Percentiles rank a stretch among this genome's conserved stretches.
Conservation (phyloP, 2,329 filamentous ascomycete genomes). For the Cordyceps javanica region DNA sequence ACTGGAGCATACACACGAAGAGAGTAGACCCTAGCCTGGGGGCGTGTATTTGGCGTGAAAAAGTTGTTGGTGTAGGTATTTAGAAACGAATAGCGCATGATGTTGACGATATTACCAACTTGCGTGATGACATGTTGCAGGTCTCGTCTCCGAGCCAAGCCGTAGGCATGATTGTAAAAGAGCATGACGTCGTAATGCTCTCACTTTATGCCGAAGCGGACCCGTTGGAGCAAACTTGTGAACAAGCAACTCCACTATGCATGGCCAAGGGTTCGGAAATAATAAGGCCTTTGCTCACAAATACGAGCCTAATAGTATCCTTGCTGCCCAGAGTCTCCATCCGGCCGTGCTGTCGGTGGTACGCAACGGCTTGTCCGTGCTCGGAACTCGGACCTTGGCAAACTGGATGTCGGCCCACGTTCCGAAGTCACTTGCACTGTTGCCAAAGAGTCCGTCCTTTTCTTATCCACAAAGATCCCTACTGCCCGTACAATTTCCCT, state of each 20-base stretch:
- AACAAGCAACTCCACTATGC: background rate
- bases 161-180: background rate
- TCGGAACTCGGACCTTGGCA: background rate
- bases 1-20: conserved; percentile 11
- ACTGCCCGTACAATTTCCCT: too few species aligned
- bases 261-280: too few species aligned
- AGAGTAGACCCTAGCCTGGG: background rate
- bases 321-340: background rate
- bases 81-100: background rate
- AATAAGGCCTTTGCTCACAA: background rate
- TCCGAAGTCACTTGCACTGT: background rate
- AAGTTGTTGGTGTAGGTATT: background rate
- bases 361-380: background rate
- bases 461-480: too few species aligned
- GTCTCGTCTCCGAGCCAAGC: background rate
- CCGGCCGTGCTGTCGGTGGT: background rate
- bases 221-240: too few species aligned
- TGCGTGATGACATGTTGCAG: background rate
- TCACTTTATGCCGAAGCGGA: background rate
- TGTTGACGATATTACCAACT: background rate
- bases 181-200: background rate
- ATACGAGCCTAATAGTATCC: background rate
- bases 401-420: background rate
- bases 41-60: background rate
- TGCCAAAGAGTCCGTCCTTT: background rate